Conservation (phyloP, 2,329 filamentous ascomycete species). For the Nothophoma quercina region DNA sequence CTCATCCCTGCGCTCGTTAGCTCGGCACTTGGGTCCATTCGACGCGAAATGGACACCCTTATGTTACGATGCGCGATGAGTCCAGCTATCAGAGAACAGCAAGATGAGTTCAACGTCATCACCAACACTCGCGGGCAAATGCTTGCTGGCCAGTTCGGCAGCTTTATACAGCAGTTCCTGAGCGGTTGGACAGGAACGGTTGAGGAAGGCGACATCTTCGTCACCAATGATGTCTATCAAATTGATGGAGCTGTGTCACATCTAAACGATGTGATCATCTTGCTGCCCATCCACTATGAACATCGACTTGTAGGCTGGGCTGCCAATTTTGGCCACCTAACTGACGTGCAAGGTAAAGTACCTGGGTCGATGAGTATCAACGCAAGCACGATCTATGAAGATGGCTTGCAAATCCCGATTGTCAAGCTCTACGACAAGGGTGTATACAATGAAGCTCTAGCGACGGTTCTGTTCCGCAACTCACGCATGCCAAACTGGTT, state of each 20-base stretch:
- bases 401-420: slow-evolving; percentile 59
- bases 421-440: slow-evolving; percentile 58
- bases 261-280: slow-evolving; percentile 59
- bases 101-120: slow-evolving; percentile 63
- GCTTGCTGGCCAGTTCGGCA: slow-evolving; percentile 61
- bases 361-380: slow-evolving; percentile 61
- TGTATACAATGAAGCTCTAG: slow-evolving; percentile 54
- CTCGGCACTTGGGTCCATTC: slow-evolving; percentile 56
- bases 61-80: slow-evolving; percentile 62
- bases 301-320: slow-evolving; percentile 57
- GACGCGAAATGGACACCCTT: slow-evolving; percentile 60
- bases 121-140: slow-evolving; percentile 59
- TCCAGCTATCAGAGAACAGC: slow-evolving; percentile 60
- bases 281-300: slow-evolving; percentile 58
- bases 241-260: slow-evolving; percentile 60
- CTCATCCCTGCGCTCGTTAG: slow-evolving; percentile 56
- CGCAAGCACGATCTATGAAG: slow-evolving; percentile 57
- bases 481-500: slow-evolving; percentile 60
- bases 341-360: slow-evolving; percentile 55
- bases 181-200: slow-evolving; percentile 56
- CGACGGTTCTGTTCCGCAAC: slow-evolving; percentile 58
- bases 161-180: slow-evolving; percentile 59
- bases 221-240: slow-evolving; percentile 61
- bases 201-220: slow-evolving; percentile 59
- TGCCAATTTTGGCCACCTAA: slow-evolving; percentile 61